Base-by-base conservation (phyloP, 805 yeast genomes). In the Barnettozyma siamensis region DNA sequence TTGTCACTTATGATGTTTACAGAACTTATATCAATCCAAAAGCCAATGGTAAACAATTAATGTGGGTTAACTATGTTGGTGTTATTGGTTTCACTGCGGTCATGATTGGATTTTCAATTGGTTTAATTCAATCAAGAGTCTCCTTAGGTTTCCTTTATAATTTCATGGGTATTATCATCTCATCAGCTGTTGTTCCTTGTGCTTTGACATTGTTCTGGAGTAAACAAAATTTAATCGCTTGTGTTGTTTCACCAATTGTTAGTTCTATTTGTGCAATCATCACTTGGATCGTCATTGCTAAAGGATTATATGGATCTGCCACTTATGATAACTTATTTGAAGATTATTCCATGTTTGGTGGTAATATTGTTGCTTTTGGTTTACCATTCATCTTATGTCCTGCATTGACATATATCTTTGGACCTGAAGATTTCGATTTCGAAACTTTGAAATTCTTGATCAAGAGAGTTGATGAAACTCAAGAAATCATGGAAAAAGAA, bases 331-430 rank as follows among this genome's bases (percentile, higher is more conserved):
- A 61, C 42, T 78, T 94, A n/a, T 93, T 91, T 50, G 75, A 72
- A 48, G 95, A 89, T 60, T 75, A 85, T 57, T 83, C 96, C 31
- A 89, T 89, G 96, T 70, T 88, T 47, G 80, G 82, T 3, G 96
- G 96, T 45, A 88, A 88, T 61, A 78, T 87, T 35, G 88, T 87
- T 39, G 91, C 96, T 0, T 65, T 88, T 46, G 67, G 78, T 40
- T 74, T 89, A 2, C 95, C 96, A 9, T 55, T 75, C 15, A 61
- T 88, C 15, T 70, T 80, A 42, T 66, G 80, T 37, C 88, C 94
- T 21, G 55, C 81, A 9, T 65, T 88, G 41, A 83, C 93, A 0
- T 66, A 70, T 30, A 77, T 79, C 57, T 81, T 81, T 60, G 79
- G 78, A 41, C 78, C 83, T 5, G 89, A 82, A 53, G 71, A 83